These are phyloP conservation scores for Lodderomyces margitis DNA, from an alignment of 1,139 yeast species.

Conservation along the genomic window DNA sequence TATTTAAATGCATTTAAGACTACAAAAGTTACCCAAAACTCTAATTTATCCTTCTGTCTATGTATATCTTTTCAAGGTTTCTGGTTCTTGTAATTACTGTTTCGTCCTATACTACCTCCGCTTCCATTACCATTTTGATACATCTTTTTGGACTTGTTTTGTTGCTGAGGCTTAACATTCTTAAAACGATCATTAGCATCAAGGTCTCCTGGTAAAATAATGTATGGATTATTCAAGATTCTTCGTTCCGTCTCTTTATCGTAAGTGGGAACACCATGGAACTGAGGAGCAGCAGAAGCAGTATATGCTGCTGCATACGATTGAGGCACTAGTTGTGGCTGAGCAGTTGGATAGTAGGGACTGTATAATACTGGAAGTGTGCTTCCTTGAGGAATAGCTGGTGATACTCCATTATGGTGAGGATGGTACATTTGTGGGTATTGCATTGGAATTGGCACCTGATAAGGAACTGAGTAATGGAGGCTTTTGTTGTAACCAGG, in stretches of 20 bases:
- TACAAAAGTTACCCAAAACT: too few relatives aligned
- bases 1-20: too few relatives aligned
- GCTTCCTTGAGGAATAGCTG: conserved; percentile 8
- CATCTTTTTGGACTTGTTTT: neutral
- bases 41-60: neutral
- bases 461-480: conserved; percentile 2
- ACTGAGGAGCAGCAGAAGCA: conserved; percentile 5
- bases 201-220: conserved; percentile 25
- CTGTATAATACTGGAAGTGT: conserved; percentile 11
- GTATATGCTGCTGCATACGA: conserved; percentile 5
- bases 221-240: conserved; percentile 32
- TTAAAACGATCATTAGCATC: conserved; percentile 1
- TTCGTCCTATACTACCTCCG: neutral
- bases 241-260: conserved; percentile 31
- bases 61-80: too few relatives aligned
- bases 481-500: neutral
- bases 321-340: conserved; percentile 7
- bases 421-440: conserved; percentile 12
- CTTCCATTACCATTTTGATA: conserved; percentile 2
- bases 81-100: neutral
- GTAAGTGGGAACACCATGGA: conserved; percentile 15
- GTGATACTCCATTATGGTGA: conserved; percentile 8
- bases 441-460: conserved; percentile 10
- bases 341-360: conserved; percentile 11
- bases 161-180: neutral